phyloP scores from a whole-genome alignment of 257 asterid species.

The Solanum dulcamara region DNA sequence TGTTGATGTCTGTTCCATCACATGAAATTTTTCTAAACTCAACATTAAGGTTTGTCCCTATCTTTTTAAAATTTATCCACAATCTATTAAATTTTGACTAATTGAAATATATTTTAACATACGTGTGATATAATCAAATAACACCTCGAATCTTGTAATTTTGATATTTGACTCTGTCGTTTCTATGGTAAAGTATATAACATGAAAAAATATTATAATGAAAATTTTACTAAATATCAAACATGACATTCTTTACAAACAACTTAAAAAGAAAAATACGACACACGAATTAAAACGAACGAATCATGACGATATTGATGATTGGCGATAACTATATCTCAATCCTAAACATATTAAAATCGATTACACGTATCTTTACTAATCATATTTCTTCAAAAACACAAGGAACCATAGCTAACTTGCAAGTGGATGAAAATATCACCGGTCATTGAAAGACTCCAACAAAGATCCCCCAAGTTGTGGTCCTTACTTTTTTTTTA shows the following conservation, averaged over 20 bases:
- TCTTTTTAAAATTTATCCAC: no score
- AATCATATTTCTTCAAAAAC: not conserved
- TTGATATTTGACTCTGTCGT: not conserved
- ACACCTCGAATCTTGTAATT: not conserved
- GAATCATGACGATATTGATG: not conserved
- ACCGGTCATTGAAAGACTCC: not conserved
- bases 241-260: not conserved
- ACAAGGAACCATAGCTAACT: not conserved
- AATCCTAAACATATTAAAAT: not conserved
- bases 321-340: not conserved
- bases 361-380: not conserved
- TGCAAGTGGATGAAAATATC: not conserved
- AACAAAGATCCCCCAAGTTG: not conserved
- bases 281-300: not conserved
- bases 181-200: not conserved
- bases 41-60: rapidly evolving
- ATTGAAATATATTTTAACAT: no score
- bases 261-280: not conserved
- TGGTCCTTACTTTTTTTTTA: not conserved
- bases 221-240: not conserved
- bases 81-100: not conserved
- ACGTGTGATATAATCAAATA: not conserved
- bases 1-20: not conserved
- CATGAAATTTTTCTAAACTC: not conserved
- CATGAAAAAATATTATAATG: not conserved